Evolutionary conservation across 805 yeast genomes (phyloP).

Genomic region (Sugiyamaella lignohabitans): DNA sequence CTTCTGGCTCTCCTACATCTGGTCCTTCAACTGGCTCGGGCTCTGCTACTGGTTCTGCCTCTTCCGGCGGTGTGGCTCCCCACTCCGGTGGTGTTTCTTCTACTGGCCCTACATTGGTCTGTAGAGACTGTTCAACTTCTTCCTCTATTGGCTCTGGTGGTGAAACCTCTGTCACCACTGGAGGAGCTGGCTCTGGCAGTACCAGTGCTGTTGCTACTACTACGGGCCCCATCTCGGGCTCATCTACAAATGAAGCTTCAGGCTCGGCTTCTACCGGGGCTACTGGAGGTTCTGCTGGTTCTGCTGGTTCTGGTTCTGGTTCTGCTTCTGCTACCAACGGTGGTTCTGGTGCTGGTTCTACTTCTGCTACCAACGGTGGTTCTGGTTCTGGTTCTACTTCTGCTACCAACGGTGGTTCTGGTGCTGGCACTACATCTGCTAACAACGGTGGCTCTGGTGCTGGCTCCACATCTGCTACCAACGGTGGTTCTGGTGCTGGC

Average conservation of each 20-base stretch:
- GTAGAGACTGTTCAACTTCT: no score
- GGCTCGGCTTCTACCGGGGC: no score
- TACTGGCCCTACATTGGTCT: no score
- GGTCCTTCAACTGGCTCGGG: no score
- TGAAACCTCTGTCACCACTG: neutral
- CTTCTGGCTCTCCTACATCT: no score
- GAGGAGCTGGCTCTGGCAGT: slow-evolving; percentile 2
- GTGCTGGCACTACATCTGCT: slow-evolving; percentile 4
- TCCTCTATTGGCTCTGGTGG: no score
- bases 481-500: no score
- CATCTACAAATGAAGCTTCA: no score
- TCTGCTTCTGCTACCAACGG: neutral
- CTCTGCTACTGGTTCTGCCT: no score
- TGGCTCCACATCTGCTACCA: slow-evolving; percentile 6
- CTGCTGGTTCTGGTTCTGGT: neutral
- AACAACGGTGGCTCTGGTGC: slow-evolving; percentile 5
- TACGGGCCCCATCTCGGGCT: neutral
- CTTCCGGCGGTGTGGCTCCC: no score
- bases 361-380: neutral
- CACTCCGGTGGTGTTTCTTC: no score
- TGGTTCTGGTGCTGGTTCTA: neutral
- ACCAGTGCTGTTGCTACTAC: neutral
- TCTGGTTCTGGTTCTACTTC: neutral
- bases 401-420: neutral
- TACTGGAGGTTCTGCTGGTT: neutral